Percentiles rank a stretch among this genome's conserved stretches.
phyloP scores from a whole-genome alignment of 2,329 filamentous ascomycete genomes.

The Fusarium dlaminii region DNA sequence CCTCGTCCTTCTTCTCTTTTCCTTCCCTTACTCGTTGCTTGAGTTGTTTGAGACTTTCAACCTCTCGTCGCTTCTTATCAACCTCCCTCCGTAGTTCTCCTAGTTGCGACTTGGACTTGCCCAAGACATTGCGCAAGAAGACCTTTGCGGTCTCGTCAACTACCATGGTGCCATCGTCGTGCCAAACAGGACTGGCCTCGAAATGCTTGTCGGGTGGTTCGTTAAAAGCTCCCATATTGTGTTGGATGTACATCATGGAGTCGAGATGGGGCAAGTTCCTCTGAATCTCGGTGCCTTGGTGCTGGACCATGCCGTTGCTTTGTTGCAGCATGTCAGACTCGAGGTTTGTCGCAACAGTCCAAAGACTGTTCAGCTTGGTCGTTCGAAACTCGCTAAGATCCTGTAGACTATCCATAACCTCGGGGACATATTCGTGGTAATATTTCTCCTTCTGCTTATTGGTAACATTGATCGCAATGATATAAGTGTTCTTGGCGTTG shows the following conservation, averaged over 20 bases:
- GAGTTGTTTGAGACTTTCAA: constrained; percentile 78
- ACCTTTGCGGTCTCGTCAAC: constrained; percentile 88
- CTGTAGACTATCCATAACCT: constrained; percentile 91
- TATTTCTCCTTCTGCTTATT: constrained; percentile 98
- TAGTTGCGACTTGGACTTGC: constrained; percentile 87
- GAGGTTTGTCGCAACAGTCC: constrained; percentile 81
- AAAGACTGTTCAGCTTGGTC: constrained; percentile 83
- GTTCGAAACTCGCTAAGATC: constrained; percentile 92
- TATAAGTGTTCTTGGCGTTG: constrained; percentile 97
- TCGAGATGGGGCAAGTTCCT: constrained; percentile 90
- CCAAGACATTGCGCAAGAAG: constrained; percentile 89
- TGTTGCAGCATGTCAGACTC: constrained; percentile 82
- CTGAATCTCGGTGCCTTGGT: constrained; percentile 81
- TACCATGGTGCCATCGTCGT: constrained; percentile 89
- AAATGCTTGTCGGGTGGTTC: constrained; percentile 88
- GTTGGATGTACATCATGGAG: constrained; percentile 96
- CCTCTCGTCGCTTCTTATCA: constrained; percentile 86
- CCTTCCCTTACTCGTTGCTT: constrained; percentile 84
- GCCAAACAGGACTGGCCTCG: constrained; percentile 96
- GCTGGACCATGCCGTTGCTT: constrained; percentile 76
- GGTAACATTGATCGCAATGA: constrained; percentile 94
- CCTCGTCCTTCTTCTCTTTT: constrained; percentile 88
- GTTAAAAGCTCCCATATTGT: constrained; percentile 85
- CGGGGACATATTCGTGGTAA: constrained; percentile 96
- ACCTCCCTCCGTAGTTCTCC: constrained; percentile 83